These are phyloP conservation scores for Acrodontium crateriforme DNA, from an alignment of 2,329 filamentous ascomycete genomes.

Conservation along the genomic window DNA sequence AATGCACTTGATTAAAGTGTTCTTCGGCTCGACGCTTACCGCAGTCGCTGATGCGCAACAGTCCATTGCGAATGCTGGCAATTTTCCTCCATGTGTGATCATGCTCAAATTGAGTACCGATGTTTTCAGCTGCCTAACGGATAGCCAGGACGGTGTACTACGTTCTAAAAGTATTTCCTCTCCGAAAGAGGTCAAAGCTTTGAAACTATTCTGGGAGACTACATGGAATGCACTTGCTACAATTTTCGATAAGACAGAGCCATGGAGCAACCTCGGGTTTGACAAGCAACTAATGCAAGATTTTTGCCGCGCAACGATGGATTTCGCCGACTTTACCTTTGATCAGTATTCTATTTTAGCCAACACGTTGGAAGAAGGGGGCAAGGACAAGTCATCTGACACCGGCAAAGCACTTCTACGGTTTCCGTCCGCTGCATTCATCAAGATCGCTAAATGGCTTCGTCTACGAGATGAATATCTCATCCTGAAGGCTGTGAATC, in stretches of 20 bases:
- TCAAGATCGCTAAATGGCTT: constrained; percentile 70
- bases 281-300: constrained; percentile 73
- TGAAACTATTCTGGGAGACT: constrained; percentile 68
- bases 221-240: constrained; percentile 71
- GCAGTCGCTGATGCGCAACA: constrained; percentile 44
- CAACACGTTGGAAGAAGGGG: constrained; percentile 44
- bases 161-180: constrained; percentile 42
- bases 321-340: constrained; percentile 76
- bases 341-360: constrained; percentile 74
- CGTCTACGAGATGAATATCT: constrained; percentile 79
- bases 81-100: constrained; percentile 45
- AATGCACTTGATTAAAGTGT: constrained; percentile 43
- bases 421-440: constrained; percentile 50
- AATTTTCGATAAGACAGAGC: constrained; percentile 70
- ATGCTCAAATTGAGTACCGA: constrained; percentile 49
- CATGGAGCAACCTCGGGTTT: constrained; percentile 59
- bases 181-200: constrained; percentile 45
- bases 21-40: constrained; percentile 42
- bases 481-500: constrained; percentile 63
- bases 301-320: constrained; percentile 90
- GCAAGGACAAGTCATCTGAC: constrained; percentile 18
- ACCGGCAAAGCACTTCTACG: constrained; percentile 45
- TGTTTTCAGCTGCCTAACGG: constrained; percentile 49
- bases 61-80: constrained; percentile 40
- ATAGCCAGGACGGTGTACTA: constrained; percentile 48